phyloP scores from a whole-genome alignment of 2,329 filamentous ascomycete genomes.

The Penicillium thymicola region DNA sequence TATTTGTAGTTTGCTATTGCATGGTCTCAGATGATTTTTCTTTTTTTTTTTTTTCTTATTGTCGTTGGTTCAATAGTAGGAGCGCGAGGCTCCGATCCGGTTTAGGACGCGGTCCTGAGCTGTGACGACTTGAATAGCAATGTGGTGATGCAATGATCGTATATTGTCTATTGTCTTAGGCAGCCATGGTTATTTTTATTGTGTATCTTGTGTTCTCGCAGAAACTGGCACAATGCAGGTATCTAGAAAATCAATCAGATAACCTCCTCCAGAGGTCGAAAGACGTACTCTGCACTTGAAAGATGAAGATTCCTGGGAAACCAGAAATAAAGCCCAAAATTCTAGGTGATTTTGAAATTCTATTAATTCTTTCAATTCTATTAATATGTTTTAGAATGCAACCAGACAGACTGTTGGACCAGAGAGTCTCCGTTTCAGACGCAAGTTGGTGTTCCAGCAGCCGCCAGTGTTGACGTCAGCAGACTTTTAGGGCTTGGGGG shows the following conservation, averaged over 20 bases:
- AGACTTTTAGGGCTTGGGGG: conserved; percentile 8
- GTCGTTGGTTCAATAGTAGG: not conserved
- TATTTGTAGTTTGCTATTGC: not conserved
- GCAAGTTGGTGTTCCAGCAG: conserved; percentile 20
- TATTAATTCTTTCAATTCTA: not conserved
- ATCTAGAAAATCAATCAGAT: not conserved
- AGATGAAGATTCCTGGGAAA: not conserved
- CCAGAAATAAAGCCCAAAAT: not conserved
- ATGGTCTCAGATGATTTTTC: not conserved
- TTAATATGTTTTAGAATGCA: conserved; percentile 9
- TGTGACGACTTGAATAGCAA: not conserved
- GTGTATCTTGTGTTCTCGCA: not conserved
- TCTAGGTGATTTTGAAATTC: not conserved
- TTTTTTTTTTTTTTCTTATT: not conserved
- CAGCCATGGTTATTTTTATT: not conserved
- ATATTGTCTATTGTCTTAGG: not conserved
- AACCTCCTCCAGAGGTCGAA: not conserved
- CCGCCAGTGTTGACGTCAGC: conserved; percentile 25
- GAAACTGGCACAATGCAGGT: not conserved
- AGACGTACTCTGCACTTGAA: not conserved
- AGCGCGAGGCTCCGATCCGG: conserved; percentile 1
- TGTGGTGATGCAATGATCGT: not conserved
- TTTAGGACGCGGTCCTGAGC: not conserved
- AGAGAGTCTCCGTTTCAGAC: conserved; percentile 17
- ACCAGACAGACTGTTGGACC: conserved; percentile 8